These are phyloP conservation scores for Pterocarpus macrocarpus DNA, from an alignment of 306 rosid species.

Conservation along the genomic window DNA sequence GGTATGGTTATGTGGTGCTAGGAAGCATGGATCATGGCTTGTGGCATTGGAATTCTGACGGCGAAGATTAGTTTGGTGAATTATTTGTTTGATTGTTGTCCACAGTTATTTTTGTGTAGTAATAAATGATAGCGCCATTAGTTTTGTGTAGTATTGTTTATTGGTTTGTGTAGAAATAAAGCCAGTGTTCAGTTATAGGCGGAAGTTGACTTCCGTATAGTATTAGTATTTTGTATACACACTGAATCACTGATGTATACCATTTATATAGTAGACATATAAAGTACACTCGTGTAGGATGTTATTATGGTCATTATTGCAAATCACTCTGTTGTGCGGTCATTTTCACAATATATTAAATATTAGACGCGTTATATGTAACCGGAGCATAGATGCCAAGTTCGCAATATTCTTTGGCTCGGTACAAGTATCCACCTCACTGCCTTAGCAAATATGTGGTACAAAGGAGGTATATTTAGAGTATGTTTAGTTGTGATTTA, in stretches of 20 bases:
- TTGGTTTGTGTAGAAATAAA: conserved; percentile 42
- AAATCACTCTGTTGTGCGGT: too few relatives aligned
- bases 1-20: conserved; percentile 65
- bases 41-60: background rate
- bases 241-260: too few relatives aligned
- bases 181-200: conserved; percentile 24
- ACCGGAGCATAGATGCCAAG: too few relatives aligned
- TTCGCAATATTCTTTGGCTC: too few relatives aligned
- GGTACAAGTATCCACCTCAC: too few relatives aligned
- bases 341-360: too few relatives aligned
- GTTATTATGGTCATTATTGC: too few relatives aligned
- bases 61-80: conserved; percentile 10
- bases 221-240: background rate
- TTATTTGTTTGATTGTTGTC: conserved; percentile 38
- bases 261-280: background rate
- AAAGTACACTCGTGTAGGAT: too few relatives aligned
- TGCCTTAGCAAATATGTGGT: too few relatives aligned
- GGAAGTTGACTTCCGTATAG: conserved; percentile 24
- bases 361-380: too few relatives aligned
- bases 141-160: background rate
- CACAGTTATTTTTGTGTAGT: conserved; percentile 39
- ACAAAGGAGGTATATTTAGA: too few relatives aligned
- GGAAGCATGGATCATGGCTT: background rate
- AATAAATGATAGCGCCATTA: background rate
- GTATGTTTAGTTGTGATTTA: too few relatives aligned